These are phyloP conservation scores for Echinosophora koreensis DNA, from an alignment of 306 rosid genomes.

Conservation along the genomic window DNA sequence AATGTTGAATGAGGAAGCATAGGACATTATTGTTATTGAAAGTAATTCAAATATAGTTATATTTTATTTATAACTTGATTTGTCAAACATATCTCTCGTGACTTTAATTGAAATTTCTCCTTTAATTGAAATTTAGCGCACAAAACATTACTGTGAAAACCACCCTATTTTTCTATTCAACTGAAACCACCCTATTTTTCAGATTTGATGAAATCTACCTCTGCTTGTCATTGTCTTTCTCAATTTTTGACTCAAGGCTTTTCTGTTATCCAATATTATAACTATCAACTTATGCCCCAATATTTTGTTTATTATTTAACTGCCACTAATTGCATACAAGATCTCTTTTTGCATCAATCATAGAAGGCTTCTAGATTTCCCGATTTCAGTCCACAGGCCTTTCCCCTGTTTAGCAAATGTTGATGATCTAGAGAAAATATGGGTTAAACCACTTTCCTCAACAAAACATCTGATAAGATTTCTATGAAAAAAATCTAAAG, in stretches of 20 bases:
- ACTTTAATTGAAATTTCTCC: conserved; percentile 6
- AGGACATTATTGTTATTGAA: background rate
- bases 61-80: conserved; percentile 17
- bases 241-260: background rate
- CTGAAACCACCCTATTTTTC: background rate
- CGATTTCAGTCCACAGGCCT: conserved; percentile 10
- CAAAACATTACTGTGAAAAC: background rate
- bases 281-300: background rate
- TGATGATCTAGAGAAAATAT: background rate
- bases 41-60: background rate
- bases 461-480: conserved; percentile 7
- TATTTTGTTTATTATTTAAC: background rate
- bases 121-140: conserved; percentile 21
- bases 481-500: conserved; percentile 16
- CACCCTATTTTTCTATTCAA: background rate
- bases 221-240: background rate
- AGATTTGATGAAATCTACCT: conserved; percentile 27
- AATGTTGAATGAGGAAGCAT: conserved; percentile 28
- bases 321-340: background rate
- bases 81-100: conserved; percentile 20
- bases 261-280: background rate
- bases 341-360: background rate
- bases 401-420: background rate
- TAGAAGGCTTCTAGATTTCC: conserved; percentile 6
- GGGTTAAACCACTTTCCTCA: background rate